Conservation (phyloP, 2,329 filamentous ascomycete species). For the Alternaria gansuensis region DNA sequence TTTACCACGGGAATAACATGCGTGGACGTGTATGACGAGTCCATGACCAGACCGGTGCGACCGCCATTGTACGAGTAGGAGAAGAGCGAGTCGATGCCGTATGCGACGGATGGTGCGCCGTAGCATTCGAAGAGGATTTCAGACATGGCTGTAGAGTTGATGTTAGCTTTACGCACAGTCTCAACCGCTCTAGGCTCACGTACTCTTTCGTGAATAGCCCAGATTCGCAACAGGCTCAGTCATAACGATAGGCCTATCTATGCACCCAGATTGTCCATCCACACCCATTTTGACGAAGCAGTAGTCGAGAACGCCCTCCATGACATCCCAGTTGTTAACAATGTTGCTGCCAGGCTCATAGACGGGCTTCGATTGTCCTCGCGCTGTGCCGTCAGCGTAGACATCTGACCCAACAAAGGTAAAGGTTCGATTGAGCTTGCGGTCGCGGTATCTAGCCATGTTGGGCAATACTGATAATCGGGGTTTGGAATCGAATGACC, state of each 20-base stretch:
- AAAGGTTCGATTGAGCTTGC: slow-evolving; percentile 90
- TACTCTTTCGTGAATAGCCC: slow-evolving; percentile 86
- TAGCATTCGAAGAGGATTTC: slow-evolving; percentile 98
- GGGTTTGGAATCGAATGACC: slow-evolving; percentile 90
- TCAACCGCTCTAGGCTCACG: slow-evolving; percentile 45
- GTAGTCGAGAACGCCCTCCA: slow-evolving; percentile 94
- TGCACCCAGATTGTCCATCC: slow-evolving; percentile 74
- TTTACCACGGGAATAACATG: slow-evolving; percentile 94
- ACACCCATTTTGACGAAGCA: slow-evolving; percentile 93
- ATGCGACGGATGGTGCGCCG: slow-evolving; percentile 85
- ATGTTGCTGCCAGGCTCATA: slow-evolving; percentile 92
- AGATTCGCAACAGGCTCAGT: slow-evolving; percentile 94
- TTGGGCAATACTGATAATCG: slow-evolving; percentile 84
- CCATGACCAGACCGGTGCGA: slow-evolving; percentile 85
- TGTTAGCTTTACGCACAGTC: slow-evolving; percentile 35
- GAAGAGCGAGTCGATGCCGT: slow-evolving; percentile 96
- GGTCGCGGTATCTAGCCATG: slow-evolving; percentile 93
- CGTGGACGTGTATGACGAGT: slow-evolving; percentile 91
- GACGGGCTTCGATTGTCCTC: slow-evolving; percentile 86
- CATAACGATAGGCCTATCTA: slow-evolving; percentile 91
- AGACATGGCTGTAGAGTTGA: slow-evolving; percentile 76
- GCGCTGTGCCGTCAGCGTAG: slow-evolving; percentile 91
- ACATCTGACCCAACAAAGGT: slow-evolving; percentile 92
- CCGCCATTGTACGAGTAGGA: slow-evolving; percentile 94
- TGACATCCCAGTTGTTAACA: slow-evolving; percentile 96